These are phyloP conservation scores for Musa schizocarpa DNA, from an alignment of 176 grass and related monocot species.

Conservation along the genomic window DNA sequence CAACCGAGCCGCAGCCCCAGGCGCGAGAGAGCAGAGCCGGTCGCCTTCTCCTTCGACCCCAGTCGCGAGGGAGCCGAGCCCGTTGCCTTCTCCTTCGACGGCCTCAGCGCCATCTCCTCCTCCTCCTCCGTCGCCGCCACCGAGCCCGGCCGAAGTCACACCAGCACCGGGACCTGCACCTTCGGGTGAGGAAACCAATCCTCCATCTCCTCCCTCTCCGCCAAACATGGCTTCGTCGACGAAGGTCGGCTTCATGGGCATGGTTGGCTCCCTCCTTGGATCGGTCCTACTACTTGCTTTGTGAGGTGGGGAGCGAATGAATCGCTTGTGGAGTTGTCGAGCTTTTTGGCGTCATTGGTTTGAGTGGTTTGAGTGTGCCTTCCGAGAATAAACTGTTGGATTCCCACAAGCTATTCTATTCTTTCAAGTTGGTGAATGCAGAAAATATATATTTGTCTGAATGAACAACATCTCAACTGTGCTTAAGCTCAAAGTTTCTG, in stretches of 20 bases:
- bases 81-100: background rate
- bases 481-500: no score
- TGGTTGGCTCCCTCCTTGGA: constrained; percentile 32
- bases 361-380: background rate
- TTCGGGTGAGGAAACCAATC: constrained; percentile 3
- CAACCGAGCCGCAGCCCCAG: constrained; percentile 3
- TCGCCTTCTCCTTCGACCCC: constrained; percentile 1
- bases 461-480: no score
- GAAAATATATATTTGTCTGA: no score
- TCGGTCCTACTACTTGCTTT: constrained; percentile 31
- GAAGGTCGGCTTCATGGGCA: constrained; percentile 21
- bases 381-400: no score
- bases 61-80: background rate
- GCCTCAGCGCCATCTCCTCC: no score
- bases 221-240: constrained; percentile 14
- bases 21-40: background rate
- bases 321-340: background rate
- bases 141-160: background rate
- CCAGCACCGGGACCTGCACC: constrained; percentile 17
- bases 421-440: no score
- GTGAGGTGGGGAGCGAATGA: constrained; percentile 6
- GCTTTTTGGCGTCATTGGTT: background rate
- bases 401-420: no score
- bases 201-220: constrained; percentile 1
- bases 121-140: constrained; percentile 11